phyloP scores from a whole-genome alignment of 2,329 filamentous ascomycete species.

The Exophiala sp. region DNA sequence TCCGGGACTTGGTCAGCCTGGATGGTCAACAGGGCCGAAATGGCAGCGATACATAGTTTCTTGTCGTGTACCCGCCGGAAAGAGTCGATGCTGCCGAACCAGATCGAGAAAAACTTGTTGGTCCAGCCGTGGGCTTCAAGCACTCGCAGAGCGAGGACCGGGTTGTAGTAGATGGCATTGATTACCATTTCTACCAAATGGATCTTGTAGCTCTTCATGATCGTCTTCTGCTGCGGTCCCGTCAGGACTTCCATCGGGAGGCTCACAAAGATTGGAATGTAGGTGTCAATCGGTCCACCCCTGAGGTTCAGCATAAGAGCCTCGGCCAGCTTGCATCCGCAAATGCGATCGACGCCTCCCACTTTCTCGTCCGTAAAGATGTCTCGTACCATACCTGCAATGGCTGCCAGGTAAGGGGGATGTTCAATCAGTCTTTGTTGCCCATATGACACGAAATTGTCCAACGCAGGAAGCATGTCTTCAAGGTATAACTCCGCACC shows the following conservation, averaged over 20 bases:
- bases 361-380: slow-evolving; percentile 93
- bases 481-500: slow-evolving; percentile 96
- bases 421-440: slow-evolving; percentile 73
- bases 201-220: slow-evolving; percentile 76
- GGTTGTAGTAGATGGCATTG: slow-evolving; percentile 97
- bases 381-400: slow-evolving; percentile 89
- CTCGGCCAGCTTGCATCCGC: slow-evolving; percentile 94
- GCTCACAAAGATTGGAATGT: slow-evolving; percentile 79
- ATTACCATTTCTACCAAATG: slow-evolving; percentile 99
- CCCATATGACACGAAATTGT: slow-evolving; percentile 96
- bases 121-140: slow-evolving; percentile 92
- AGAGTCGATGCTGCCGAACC: slow-evolving; percentile 92
- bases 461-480: slow-evolving; percentile 95
- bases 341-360: slow-evolving; percentile 88
- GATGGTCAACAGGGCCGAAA: slow-evolving; percentile 75
- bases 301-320: slow-evolving; percentile 94
- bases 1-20: slow-evolving; percentile 73
- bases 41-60: slow-evolving; percentile 93
- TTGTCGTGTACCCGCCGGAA: slow-evolving; percentile 97
- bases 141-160: slow-evolving; percentile 72
- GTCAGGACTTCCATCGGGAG: slow-evolving; percentile 80
- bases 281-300: slow-evolving; percentile 72
- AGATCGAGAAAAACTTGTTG: slow-evolving; percentile 97
- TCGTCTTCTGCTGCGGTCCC: slow-evolving; percentile 68
- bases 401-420: slow-evolving; percentile 76